Conservation (phyloP, 345 rosid genomes). For the Limnanthes douglasii region DNA sequence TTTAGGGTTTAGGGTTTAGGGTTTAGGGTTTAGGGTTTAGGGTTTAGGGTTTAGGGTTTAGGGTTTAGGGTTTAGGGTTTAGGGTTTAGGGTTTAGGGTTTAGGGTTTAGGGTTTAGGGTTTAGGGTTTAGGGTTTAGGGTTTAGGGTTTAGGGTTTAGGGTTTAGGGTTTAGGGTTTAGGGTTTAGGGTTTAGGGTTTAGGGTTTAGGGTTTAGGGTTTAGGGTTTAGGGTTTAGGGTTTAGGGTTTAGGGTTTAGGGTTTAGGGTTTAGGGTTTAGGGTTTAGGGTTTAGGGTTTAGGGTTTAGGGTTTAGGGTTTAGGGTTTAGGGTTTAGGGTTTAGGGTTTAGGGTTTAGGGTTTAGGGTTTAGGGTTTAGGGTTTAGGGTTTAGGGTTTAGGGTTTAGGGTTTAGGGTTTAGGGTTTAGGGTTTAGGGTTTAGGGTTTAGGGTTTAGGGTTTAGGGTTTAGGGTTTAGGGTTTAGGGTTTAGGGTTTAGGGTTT, state of each 20-base stretch:
- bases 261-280: conserved; percentile 5
- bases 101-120: conserved; percentile 4
- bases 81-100: conserved; percentile 1
- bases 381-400: conserved; percentile 5
- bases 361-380: conserved; percentile 5
- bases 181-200: conserved; percentile 3
- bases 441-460: conserved; percentile 4
- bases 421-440: conserved; percentile 5
- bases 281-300: conserved; percentile 4
- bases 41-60: background rate
- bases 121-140: background rate
- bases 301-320: conserved; percentile 2
- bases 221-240: conserved; percentile 2
- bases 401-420: conserved; percentile 5
- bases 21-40: background rate
- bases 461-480: conserved; percentile 2
- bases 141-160: conserved; percentile 1
- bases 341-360: background rate
- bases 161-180: conserved; percentile 3
- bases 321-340: conserved; percentile 1
- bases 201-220: background rate
- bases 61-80: background rate
- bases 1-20: background rate
- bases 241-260: conserved; percentile 4
- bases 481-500: conserved; percentile 3